Percentiles rank a stretch among this genome's conserved stretches.
Conservation (phyloP, 768 basidiomycete genomes). For the Boletus rex-veris region DNA sequence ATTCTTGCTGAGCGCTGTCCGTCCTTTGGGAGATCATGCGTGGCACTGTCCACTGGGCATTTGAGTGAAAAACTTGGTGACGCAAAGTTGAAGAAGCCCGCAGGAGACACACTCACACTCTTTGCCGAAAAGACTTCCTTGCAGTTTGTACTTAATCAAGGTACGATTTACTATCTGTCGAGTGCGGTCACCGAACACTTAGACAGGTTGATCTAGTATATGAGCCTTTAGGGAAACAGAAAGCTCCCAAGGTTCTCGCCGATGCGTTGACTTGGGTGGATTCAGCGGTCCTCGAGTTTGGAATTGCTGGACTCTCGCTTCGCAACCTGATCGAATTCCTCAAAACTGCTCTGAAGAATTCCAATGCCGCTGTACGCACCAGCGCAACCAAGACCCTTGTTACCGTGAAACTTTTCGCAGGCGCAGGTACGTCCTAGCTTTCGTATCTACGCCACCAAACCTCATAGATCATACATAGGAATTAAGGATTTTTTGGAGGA, state of each 20-base stretch:
- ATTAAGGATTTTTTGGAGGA: conserved; percentile 93
- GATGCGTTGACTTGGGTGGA: conserved; percentile 91
- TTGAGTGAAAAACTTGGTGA: conserved; percentile 95
- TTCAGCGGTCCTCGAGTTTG: conserved; percentile 82
- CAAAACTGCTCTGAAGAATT: conserved; percentile 82
- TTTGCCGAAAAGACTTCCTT: conserved; percentile 93
- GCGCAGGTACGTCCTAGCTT: conserved; percentile 56
- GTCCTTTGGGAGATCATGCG: conserved; percentile 80
- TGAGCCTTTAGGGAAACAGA: conserved; percentile 90
- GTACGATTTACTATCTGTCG: conserved; percentile 41
- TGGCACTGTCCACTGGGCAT: conserved; percentile 76
- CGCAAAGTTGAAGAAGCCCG: conserved; percentile 93
- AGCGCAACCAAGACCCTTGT: conserved; percentile 92
- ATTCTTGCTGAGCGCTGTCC: conserved; percentile 75
- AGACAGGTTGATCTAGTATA: conserved; percentile 56
- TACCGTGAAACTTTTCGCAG: conserved; percentile 88
- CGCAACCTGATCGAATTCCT: conserved; percentile 87
- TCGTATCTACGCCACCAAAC: not conserved
- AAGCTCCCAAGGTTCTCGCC: conserved; percentile 94
- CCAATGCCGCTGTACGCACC: conserved; percentile 90
- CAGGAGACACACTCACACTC: conserved; percentile 76
- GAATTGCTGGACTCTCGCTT: conserved; percentile 80
- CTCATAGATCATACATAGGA: conserved; percentile 44
- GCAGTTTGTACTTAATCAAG: conserved; percentile 91
- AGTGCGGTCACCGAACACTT: conserved; percentile 10